phyloP scores from a whole-genome alignment of 1,284 basidiomycete species.

The Pseudozyma pruni region DNA sequence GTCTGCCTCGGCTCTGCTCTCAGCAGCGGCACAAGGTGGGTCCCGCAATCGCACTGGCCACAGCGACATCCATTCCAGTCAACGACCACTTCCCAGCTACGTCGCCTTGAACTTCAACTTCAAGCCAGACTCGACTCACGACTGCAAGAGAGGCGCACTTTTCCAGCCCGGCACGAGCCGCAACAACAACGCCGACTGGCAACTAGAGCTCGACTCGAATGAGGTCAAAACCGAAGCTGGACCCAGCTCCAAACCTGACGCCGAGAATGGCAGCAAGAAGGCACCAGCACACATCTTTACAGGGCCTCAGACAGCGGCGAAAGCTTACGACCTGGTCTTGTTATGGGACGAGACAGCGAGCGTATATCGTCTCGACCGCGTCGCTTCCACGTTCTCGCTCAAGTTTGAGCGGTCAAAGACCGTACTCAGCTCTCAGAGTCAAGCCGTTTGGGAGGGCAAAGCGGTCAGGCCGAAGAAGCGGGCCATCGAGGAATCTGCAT shows the following conservation, averaged over 20 bases:
- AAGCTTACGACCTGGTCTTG: constrained; percentile 33
- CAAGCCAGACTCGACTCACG: constrained; percentile 41
- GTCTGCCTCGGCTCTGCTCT: constrained; percentile 15
- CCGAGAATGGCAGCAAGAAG: background rate
- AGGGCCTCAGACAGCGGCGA: constrained; percentile 26
- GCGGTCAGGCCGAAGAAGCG: constrained; percentile 11
- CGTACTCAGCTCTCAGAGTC: constrained; percentile 17
- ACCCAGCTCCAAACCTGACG: background rate
- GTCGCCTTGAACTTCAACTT: constrained; percentile 47
- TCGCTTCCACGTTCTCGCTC: constrained; percentile 36
- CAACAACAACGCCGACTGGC: constrained; percentile 31
- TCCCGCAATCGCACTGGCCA: background rate
- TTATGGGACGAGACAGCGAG: constrained; percentile 26
- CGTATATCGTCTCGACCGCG: constrained; percentile 22
- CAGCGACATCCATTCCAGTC: background rate
- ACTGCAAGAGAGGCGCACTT: constrained; percentile 32
- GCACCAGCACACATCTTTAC: constrained; percentile 38
- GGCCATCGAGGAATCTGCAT: background rate
- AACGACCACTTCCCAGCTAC: constrained; percentile 11
- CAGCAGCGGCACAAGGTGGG: constrained; percentile 1
- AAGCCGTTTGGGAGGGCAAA: constrained; percentile 9
- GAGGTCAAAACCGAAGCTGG: constrained; percentile 3
- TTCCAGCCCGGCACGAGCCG: constrained; percentile 13
- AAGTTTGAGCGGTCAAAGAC: constrained; percentile 45
- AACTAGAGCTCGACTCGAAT: constrained; percentile 35